Conservation (phyloP, 169 alveolate genomes). For the Neospora caninum region DNA sequence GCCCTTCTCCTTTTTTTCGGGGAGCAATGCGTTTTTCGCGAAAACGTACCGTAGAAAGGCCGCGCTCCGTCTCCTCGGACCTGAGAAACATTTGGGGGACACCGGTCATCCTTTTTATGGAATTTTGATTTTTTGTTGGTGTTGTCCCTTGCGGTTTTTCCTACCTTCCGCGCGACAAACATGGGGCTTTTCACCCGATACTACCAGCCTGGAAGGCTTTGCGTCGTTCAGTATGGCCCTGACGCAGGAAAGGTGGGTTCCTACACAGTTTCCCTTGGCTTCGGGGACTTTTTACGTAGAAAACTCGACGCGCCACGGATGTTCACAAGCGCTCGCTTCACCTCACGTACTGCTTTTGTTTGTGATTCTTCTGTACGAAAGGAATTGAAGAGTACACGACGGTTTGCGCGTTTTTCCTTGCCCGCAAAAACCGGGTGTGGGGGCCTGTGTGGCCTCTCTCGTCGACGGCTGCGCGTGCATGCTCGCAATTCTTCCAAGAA, state of each 20-base stretch:
- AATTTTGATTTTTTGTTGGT: background rate
- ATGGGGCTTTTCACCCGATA: slow-evolving; percentile 88
- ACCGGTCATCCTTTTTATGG: background rate
- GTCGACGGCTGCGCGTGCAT: background rate
- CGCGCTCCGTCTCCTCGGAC: background rate
- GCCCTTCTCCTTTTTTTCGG: background rate
- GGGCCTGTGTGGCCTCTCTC: background rate
- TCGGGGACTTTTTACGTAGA: background rate
- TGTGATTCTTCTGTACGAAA: background rate
- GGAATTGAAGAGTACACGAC: background rate
- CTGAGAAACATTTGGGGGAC: background rate
- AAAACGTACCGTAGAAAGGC: background rate
- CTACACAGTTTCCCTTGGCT: background rate
- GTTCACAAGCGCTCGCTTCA: background rate
- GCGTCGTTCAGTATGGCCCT: slow-evolving; percentile 92
- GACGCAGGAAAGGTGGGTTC: slow-evolving; percentile 90
- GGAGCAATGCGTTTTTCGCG: background rate
- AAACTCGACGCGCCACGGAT: background rate
- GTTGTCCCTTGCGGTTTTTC: background rate
- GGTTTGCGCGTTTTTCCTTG: background rate
- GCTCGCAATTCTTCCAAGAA: background rate
- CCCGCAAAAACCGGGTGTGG: background rate
- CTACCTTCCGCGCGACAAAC: background rate
- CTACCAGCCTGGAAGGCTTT: slow-evolving; percentile 93
- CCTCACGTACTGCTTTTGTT: background rate